These are phyloP conservation scores for Chalara sp. DNA, from an alignment of 2,329 filamentous ascomycete genomes.

Conservation along the genomic window DNA sequence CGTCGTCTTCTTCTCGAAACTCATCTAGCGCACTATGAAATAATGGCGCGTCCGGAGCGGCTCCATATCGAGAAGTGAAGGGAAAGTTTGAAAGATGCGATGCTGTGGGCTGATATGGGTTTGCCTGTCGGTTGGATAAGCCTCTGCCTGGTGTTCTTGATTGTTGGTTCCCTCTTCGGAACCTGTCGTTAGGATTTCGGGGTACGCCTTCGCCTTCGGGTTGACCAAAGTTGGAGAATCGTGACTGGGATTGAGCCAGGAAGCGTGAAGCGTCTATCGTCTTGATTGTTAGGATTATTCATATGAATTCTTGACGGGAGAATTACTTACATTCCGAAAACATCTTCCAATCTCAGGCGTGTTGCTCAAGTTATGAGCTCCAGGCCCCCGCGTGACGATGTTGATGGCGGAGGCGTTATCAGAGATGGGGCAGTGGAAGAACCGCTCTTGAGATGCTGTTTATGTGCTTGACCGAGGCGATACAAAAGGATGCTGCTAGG, in stretches of 20 bases:
- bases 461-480: background rate
- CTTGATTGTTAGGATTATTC: background rate
- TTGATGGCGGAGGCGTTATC: background rate
- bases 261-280: conserved; percentile 86
- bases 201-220: conserved; percentile 38
- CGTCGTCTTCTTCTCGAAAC: conserved; percentile 88
- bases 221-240: conserved; percentile 67
- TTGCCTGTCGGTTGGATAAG: conserved; percentile 40
- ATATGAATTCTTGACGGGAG: background rate
- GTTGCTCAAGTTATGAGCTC: conserved; percentile 1
- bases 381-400: background rate
- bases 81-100: conserved; percentile 71
- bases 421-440: too few species aligned
- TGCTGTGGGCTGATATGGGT: conserved; percentile 69
- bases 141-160: conserved; percentile 19
- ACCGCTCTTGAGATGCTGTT: background rate
- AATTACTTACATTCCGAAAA: conserved; percentile 28
- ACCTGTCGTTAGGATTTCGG: conserved; percentile 29
- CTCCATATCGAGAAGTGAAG: conserved; percentile 70
- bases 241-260: conserved; percentile 91
- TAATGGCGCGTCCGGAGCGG: conserved; percentile 75
- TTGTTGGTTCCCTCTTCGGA: conserved; percentile 20
- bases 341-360: conserved; percentile 17
- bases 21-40: conserved; percentile 90
- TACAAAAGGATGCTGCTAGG: background rate